Evolutionary conservation across 2,329 filamentous ascomycete species (phyloP).

Genomic region (Amphichorda felina): DNA sequence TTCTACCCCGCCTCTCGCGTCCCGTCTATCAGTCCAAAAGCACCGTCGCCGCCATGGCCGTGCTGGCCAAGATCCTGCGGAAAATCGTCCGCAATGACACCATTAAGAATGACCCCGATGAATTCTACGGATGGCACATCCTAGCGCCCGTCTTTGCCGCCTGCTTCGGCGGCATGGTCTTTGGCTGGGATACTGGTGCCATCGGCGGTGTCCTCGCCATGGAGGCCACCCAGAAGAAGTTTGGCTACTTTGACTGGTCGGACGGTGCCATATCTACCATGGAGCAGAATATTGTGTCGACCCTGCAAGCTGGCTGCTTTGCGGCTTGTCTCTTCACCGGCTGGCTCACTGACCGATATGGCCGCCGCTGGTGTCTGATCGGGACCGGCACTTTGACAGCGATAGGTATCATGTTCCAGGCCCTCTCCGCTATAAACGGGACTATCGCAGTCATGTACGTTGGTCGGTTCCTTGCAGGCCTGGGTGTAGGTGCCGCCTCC

Average conservation of each 20-base stretch:
- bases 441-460: conserved; percentile 52
- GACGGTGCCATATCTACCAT: conserved; percentile 33
- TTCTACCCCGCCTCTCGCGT: too few relatives aligned
- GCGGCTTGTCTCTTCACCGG: conserved; percentile 46
- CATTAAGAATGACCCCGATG: conserved; percentile 53
- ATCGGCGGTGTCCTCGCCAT: conserved; percentile 57
- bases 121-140: conserved; percentile 61
- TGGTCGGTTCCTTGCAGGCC: conserved; percentile 41
- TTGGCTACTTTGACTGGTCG: conserved; percentile 17
- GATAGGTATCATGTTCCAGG: conserved; percentile 53
- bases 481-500: conserved; percentile 38
- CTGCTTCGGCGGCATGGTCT: conserved; percentile 53
- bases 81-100: conserved; percentile 57
- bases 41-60: too few relatives aligned
- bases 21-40: too few relatives aligned
- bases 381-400: conserved; percentile 43
- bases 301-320: conserved; percentile 58
- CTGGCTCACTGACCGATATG: conserved; percentile 40
- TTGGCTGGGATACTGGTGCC: conserved; percentile 46
- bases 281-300: conserved; percentile 58
- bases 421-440: conserved; percentile 38
- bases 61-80: conserved; percentile 28
- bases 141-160: conserved; percentile 50
- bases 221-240: conserved; percentile 37
- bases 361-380: conserved; percentile 43